Evolutionary conservation across 495 filamentous ascomycete genomes (phyloP).

Genomic region (Bombardia bombarda): DNA sequence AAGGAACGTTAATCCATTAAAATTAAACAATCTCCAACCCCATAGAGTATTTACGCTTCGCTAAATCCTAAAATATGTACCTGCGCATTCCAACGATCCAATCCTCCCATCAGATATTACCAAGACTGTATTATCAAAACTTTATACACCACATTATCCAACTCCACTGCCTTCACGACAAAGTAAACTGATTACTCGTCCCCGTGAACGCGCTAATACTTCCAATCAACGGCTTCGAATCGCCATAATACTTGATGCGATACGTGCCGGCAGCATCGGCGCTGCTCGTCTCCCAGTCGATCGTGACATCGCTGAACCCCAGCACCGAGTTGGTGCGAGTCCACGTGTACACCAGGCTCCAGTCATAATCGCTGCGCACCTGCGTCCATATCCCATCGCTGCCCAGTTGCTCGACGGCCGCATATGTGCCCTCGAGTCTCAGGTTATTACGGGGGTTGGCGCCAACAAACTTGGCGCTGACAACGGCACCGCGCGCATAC

Average conservation of each 20-base stretch:
- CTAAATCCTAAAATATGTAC: too few relatives aligned
- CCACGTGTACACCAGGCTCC: constrained; percentile 78
- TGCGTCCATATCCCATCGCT: constrained; percentile 54
- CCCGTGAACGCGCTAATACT: constrained; percentile 66
- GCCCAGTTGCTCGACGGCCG: constrained; percentile 61
- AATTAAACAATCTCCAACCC: too few relatives aligned
- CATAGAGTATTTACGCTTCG: too few relatives aligned
- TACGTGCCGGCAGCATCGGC: constrained; percentile 56
- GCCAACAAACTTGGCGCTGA: constrained; percentile 69
- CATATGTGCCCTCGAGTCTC: constrained; percentile 70
- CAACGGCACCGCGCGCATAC: constrained; percentile 54
- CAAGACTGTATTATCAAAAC: too few relatives aligned
- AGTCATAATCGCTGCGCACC: constrained; percentile 69
- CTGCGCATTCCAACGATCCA: too few relatives aligned
- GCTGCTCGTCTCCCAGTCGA: constrained; percentile 69
- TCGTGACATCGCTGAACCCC: constrained; percentile 69
- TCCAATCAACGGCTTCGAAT: constrained; percentile 63
- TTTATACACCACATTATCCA: too few relatives aligned
- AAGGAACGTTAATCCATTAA: too few relatives aligned
- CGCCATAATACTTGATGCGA: constrained; percentile 78
- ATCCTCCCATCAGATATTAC: too few relatives aligned
- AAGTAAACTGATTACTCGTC: constrained; percentile 54
- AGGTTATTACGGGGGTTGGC: constrained; percentile 91
- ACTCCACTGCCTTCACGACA: too few relatives aligned
- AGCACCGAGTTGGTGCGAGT: constrained; percentile 60